Base-by-base conservation (phyloP, 2,329 filamentous ascomycete species). In the Tetracladium maxilliforme region DNA sequence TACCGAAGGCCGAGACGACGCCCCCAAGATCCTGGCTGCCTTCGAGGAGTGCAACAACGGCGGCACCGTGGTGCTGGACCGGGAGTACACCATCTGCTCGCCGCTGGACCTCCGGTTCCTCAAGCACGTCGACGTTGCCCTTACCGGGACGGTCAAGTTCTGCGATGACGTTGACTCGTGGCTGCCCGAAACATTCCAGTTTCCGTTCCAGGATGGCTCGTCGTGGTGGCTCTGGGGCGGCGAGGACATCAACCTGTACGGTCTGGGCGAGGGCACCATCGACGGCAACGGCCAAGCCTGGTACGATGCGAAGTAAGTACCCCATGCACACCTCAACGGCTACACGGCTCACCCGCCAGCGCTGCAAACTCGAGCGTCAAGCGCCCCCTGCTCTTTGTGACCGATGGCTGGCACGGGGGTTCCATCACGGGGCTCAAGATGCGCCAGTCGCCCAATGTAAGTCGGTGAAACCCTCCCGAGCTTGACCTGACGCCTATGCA, bases 251-350 rank as follows among this genome's bases (percentile, higher is more conserved):
- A 68, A 70, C 28, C 49, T 71, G 26, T 70, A 67, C 28, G n/a
- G n/a, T n/a, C n/a, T n/a, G n/a, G 67, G 66, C 4, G 58, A 56
- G 10, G 64, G 65, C 14, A 64, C 55, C 5, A 47, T 71, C 3
- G 59, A 72, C 34, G 68, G 68, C 11, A 72, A 71, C 31, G 70
- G 70, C 0, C 70, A 75, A 37, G 54, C 56, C 6, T 73, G 68
- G 64, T 9, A 20, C n/a, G 43, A 46, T 26, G 21, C 37, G 10
- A 22, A 7, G 15, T 24, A 11, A 22, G 28, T 7, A 10, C 13
- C n/a, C n/a, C 21, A 13, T 13, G 7, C 20, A n/a, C 19, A 31
- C 10, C 16, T 19, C 18, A n/a, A 20, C 18, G 18, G 18, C n/a
- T 9, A 20, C 18, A n/a, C 9, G 37, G 31, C 29, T 70, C 67